These are phyloP conservation scores for Ceratocystis huliohia DNA, from an alignment of 2,329 filamentous ascomycete genomes.

Conservation along the genomic window DNA sequence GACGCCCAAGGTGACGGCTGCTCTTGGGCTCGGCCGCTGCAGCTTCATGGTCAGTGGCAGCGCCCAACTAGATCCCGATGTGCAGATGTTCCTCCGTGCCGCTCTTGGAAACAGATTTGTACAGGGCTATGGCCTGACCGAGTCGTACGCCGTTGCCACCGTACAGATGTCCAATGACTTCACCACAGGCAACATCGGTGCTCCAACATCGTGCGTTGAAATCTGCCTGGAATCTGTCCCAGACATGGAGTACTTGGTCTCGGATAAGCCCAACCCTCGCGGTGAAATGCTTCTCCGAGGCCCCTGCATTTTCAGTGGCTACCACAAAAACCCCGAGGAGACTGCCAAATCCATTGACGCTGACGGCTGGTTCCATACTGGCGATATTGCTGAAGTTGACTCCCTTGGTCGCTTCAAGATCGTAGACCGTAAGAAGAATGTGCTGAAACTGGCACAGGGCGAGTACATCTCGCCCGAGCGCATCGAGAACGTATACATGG, in stretches of 20 bases:
- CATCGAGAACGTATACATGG: slow-evolving; percentile 87
- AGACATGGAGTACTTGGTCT: slow-evolving; percentile 82
- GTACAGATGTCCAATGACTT: slow-evolving; percentile 61
- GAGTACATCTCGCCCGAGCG: slow-evolving; percentile 97
- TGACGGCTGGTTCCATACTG: slow-evolving; percentile 95
- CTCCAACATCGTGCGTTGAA: slow-evolving; percentile 54
- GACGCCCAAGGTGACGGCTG: slow-evolving; percentile 75
- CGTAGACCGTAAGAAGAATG: slow-evolving; percentile 95
- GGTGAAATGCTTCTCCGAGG: slow-evolving; percentile 81
- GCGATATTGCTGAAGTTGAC: slow-evolving; percentile 81
- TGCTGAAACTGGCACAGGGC: slow-evolving; percentile 94
- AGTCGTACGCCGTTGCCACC: slow-evolving; percentile 69
- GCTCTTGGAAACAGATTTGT: slow-evolving; percentile 66
- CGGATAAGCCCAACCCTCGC: slow-evolving; percentile 78
- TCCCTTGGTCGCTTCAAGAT: slow-evolving; percentile 77
- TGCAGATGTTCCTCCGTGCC: slow-evolving; percentile 80
- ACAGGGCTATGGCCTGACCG: slow-evolving; percentile 89
- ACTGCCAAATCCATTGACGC: slow-evolving; percentile 68
- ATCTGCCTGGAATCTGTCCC: slow-evolving; percentile 74
- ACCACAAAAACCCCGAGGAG: slow-evolving; percentile 82
- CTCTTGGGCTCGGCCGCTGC: slow-evolving; percentile 64
- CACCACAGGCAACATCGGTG: slow-evolving; percentile 68
- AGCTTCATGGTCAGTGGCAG: slow-evolving; percentile 73
- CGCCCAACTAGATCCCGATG: slow-evolving; percentile 74
- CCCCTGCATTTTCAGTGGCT: slow-evolving; percentile 67